phyloP scores from a whole-genome alignment of 2,329 filamentous ascomycete species.

The Aspergillus sp. region DNA sequence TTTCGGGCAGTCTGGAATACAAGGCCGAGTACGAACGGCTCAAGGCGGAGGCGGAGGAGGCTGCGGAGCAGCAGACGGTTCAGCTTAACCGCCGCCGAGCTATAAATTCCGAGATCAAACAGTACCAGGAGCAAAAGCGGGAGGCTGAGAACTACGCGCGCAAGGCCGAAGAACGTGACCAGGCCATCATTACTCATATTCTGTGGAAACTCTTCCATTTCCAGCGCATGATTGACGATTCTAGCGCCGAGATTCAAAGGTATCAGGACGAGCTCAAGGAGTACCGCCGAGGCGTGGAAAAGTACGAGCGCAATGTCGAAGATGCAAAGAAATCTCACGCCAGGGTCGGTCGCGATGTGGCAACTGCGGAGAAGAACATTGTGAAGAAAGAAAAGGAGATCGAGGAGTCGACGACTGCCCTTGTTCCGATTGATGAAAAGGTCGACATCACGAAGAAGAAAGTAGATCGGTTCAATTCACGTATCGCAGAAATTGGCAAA shows the following conservation, averaged over 20 bases:
- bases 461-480: constrained; percentile 68
- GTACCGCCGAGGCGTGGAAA: constrained; percentile 82
- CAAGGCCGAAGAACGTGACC: constrained; percentile 87
- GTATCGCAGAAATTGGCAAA: constrained; percentile 72
- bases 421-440: constrained; percentile 92
- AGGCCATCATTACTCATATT: constrained; percentile 89
- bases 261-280: constrained; percentile 96
- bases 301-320: constrained; percentile 79
- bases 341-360: constrained; percentile 74
- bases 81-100: constrained; percentile 87
- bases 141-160: constrained; percentile 92
- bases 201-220: constrained; percentile 97
- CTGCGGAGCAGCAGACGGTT: constrained; percentile 83
- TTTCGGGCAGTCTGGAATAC: constrained; percentile 92
- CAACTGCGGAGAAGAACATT: constrained; percentile 82
- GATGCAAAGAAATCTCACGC: constrained; percentile 82
- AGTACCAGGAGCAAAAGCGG: constrained; percentile 94
- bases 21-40: constrained; percentile 91
- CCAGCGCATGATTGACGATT: constrained; percentile 90
- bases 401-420: constrained; percentile 80
- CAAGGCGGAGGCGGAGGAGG: constrained; percentile 84
- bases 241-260: constrained; percentile 84
- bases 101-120: constrained; percentile 97
- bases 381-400: constrained; percentile 84
- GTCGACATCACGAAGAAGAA: constrained; percentile 77